Percentiles rank a stretch among this genome's conserved stretches.
phyloP scores from a whole-genome alignment of 2,329 filamentous ascomycete genomes.

The Xylaria sp. region DNA sequence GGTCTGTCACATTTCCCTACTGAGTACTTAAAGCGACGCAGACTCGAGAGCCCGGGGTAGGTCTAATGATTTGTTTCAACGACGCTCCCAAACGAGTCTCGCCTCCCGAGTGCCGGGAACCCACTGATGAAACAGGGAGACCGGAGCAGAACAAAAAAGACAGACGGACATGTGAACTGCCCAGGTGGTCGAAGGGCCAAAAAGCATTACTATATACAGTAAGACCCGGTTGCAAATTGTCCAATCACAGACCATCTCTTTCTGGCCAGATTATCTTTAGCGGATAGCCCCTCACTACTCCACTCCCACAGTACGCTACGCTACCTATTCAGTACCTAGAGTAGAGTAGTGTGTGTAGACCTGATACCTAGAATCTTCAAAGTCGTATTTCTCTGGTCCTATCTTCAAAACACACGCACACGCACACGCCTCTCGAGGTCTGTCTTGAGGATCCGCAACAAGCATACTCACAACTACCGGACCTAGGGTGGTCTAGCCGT shows the following conservation, averaged over 20 bases:
- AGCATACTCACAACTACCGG: background rate
- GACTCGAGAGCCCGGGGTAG: conserved; percentile 15
- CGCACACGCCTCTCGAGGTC: background rate
- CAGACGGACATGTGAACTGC: background rate
- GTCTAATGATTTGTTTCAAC: conserved; percentile 29
- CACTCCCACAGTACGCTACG: background rate
- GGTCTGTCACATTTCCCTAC: conserved; percentile 17
- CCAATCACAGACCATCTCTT: conserved; percentile 5
- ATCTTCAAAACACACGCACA: too few relatives aligned
- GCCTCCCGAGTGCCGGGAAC: conserved; percentile 32
- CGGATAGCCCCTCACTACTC: conserved; percentile 8
- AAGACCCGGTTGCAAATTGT: conserved; percentile 2
- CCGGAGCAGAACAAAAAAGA: conserved; percentile 10
- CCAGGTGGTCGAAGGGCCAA: background rate
- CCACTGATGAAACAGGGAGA: conserved; percentile 18
- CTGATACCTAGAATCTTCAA: background rate
- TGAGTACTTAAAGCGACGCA: conserved; percentile 4
- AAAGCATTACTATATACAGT: conserved; percentile 16
- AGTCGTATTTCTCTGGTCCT: background rate
- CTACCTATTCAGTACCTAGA: background rate
- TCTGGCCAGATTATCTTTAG: conserved; percentile 13
- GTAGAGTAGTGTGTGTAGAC: background rate
- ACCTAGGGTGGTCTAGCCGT: background rate
- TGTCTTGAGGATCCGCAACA: background rate
- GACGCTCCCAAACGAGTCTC: conserved; percentile 27